Evolutionary conservation across 352 stramenopile genomes (phyloP), one percentile per base, ranked within the genome.

Genomic region (Phytophthora pluvialis): DNA sequence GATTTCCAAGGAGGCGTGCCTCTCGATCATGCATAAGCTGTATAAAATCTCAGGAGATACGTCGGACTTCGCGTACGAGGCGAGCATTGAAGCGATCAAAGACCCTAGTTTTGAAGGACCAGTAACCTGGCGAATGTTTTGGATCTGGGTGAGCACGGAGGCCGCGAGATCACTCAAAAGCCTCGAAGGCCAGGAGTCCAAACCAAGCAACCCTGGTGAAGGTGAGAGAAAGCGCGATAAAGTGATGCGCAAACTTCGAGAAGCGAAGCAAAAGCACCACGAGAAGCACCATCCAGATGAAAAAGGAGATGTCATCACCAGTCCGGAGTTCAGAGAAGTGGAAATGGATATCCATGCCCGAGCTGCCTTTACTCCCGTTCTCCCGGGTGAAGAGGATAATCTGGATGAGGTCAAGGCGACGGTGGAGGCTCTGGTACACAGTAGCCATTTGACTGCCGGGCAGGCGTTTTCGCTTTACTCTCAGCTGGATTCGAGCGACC

Each of bases 131-230:
- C 53, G 78, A 5, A 89, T 91, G 78, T 95, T 93, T 67, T 95
- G 85, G 85, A 73, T 89, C 33, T 95, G 83, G 83, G 85, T 95
- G 28, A 95, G 87, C 36, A 82, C 80, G 0, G 83, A 94, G 52
- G 87, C 87, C 1, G 82, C 86, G 5, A 72, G 80, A 18, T 91
- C 87, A 15, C 70, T 95, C 0, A 76, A 79, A 16, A 73, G 70
- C 15, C 63, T 95, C 8, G 82, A 95, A 5, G 39, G 13, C n/a
- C 53, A 64, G 4, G 31, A 51, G 10, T 39, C 21, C 11, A 42
- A 60, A 25, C n/a, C 36, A 51, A 51, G 9, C 28, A 31, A 40
- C 5, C n/a, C 50, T 0, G 52, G 16, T 33, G 64, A 69, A 53
- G 36, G 38, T 25, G 60, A 64, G 40, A 33, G 69, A 44, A 77